A percentile compares a stretch with the other conserved stretches of the same genome.
Evolutionary conservation across 2,329 filamentous ascomycete species (phyloP).

Genomic region (Calonectria pseudoreteaudii): DNA sequence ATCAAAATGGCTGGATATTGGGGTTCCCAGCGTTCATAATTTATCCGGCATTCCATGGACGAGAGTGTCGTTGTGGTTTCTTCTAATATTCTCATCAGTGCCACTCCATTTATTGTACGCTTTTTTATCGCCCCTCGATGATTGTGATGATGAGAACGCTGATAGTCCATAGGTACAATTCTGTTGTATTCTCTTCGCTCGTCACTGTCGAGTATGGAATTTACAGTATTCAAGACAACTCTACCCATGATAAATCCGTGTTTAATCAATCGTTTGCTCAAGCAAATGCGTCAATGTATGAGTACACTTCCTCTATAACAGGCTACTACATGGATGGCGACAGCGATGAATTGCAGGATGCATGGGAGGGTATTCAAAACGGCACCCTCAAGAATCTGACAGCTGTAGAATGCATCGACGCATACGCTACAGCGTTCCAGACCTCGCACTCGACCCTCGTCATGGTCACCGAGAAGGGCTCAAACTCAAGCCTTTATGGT

Average conservation of each 20-base stretch:
- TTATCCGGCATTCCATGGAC: not conserved
- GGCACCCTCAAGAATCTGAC: constrained; percentile 9
- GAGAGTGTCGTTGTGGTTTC: constrained; percentile 5
- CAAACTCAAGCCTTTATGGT: not conserved
- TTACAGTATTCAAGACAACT: not conserved
- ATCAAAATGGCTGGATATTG: constrained; percentile 34
- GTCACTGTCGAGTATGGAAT: not conserved
- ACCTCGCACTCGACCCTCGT: constrained; percentile 10
- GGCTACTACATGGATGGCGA: too few species aligned
- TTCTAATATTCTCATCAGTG: constrained; percentile 8
- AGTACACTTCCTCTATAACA: not conserved
- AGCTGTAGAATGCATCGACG: constrained; percentile 12
- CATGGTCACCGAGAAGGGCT: not conserved
- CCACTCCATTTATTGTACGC: constrained; percentile 24
- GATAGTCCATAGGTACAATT: constrained; percentile 17
- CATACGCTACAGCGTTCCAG: constrained; percentile 19
- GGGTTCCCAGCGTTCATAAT: constrained; percentile 31
- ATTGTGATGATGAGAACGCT: not conserved
- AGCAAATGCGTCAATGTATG: not conserved
- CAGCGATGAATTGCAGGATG: not conserved
- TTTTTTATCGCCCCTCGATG: not conserved
- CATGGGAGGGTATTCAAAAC: not conserved
- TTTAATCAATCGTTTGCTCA: not conserved
- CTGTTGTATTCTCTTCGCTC: constrained; percentile 19
- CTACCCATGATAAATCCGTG: not conserved